phyloP scores from a whole-genome alignment of 306 rosid species.

The Pachyrhizus erosus region DNA sequence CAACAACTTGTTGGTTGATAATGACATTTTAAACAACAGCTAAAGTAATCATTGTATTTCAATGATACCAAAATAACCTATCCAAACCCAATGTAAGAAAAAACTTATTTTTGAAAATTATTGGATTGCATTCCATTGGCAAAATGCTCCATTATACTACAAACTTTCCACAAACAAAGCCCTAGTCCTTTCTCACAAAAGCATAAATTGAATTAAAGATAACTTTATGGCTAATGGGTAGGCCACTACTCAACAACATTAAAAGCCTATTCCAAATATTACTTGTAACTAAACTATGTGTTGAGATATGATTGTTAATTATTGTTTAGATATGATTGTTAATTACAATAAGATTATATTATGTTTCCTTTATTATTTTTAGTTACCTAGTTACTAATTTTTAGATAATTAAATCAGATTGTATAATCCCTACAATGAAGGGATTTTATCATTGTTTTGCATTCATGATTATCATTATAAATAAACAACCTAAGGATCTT shows the following conservation, averaged over 20 bases:
- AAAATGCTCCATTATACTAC: neutral
- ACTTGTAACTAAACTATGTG: neutral
- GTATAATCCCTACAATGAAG: too few species aligned
- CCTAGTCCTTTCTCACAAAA: constrained; percentile 7
- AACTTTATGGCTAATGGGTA: neutral
- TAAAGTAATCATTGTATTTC: neutral
- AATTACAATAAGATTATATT: too few species aligned
- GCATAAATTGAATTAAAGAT: neutral
- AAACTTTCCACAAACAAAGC: neutral
- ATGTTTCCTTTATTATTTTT: too few species aligned
- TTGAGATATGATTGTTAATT: too few species aligned
- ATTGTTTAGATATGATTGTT: too few species aligned
- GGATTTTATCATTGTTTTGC: too few species aligned
- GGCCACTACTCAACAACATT: neutral
- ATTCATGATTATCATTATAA: too few species aligned
- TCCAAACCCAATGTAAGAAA: neutral
- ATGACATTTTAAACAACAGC: constrained; percentile 24
- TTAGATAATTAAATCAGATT: too few species aligned
- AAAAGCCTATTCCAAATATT: neutral
- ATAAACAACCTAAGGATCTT: too few species aligned
- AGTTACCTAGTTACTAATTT: too few species aligned
- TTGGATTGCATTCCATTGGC: neutral
- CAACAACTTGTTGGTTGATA: too few species aligned
- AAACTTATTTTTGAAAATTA: constrained; percentile 11
- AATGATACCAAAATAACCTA: constrained; percentile 20